Base-by-base conservation (phyloP, 2,329 filamentous ascomycete genomes). In the Penicillium sp. region DNA sequence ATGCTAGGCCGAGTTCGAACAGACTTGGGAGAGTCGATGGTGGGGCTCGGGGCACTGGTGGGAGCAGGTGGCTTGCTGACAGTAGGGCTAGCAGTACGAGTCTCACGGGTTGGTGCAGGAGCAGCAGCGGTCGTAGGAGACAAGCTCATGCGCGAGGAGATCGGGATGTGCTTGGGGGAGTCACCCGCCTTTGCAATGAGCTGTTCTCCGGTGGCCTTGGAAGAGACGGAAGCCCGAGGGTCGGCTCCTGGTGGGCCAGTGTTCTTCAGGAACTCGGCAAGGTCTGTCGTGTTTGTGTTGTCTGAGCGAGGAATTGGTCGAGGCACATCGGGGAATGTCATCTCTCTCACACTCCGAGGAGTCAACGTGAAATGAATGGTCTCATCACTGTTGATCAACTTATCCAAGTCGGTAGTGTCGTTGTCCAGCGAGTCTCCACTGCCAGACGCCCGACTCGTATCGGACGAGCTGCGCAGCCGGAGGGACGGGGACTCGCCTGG, bases 21-120 rank as follows among this genome's bases (percentile, higher is more conserved):
- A 46, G 62, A 52, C n/a, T 43, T 55, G 3, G 53, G 43, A 21
- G 51, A 48, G 27, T 47, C 33, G 45, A 47, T 43, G 16, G 37
- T 43, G 16, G 25, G 50, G n/a, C 26, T 43, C 16, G 37, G 55
- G 46, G 57, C 54, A 19, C 49, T 50, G 44, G 55, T 70, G 16
- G 93, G 90, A 2, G 91, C 92, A 29, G 92, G 96, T 1, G 89
- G 90, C 58, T 91, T 88, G 67, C 96, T 89, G 23, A 92, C 90
- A 76, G 89, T 85, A 0, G 91, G 91, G 60, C 93, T 89, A 5
- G 82, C 80, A 10, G 90, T 80, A 60, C 89, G 84, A 1, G 92
- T 87, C 63, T 96, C 92, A 61, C 92, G 85, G 25, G 92, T 86
- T 65, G 29, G 31, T n/a, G 78, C 74, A 26, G 69, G 69, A 21